Evolutionary conservation across 176 grass and related monocot genomes (phyloP), one percentile per base, ranked within the genome.

Genomic region (Thinopyrum elongatum): DNA sequence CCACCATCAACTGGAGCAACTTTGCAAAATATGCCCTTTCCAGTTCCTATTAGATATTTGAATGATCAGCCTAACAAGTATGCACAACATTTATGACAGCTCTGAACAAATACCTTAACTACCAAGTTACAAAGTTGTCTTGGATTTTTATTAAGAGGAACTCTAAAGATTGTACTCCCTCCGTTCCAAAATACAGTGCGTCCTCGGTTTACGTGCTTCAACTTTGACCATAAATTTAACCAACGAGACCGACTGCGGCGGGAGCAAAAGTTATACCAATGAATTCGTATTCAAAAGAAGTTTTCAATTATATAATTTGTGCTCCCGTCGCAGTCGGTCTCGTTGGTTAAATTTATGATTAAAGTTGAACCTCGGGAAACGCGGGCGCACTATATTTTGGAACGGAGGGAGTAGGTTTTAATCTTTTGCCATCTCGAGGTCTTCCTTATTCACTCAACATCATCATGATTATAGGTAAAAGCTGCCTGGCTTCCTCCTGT

Each of bases 401-500:
- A n/a, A n/a, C n/a, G n/a, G n/a, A n/a, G n/a, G n/a, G n/a, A n/a
- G n/a, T n/a, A 3, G 25, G 53, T 36, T 71, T 57, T 21, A 66
- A 65, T 77, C 0, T 12, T 82, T 57, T 12, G 3, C 19, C 5
- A 46, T 55, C 19, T 76, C 8, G 65, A 67, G 8, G 51, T 47
- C 7, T 13, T 65, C 15, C 23, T 77, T 81, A 35, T n/a, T 80
- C 55, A 71, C 7, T 57, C 31, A 61, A 28, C 1, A 74, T 65
- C 60, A 35, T 68, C 31, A 19, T 83, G 68, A 47, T 73, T 69
- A 38, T 78, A 98, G 96, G 91, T 76, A 57, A 86, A 89, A 88
- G 90, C 96, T 87, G 81, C 86, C 83, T 84, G 79, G 81, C 90
- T 98, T 77, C 55, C 93, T 55, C 93, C 93, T 16, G 79, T 91